Evolutionary conservation across 2,329 filamentous ascomycete genomes (phyloP).

Genomic region (Hymenotorrendiella dingleyae): DNA sequence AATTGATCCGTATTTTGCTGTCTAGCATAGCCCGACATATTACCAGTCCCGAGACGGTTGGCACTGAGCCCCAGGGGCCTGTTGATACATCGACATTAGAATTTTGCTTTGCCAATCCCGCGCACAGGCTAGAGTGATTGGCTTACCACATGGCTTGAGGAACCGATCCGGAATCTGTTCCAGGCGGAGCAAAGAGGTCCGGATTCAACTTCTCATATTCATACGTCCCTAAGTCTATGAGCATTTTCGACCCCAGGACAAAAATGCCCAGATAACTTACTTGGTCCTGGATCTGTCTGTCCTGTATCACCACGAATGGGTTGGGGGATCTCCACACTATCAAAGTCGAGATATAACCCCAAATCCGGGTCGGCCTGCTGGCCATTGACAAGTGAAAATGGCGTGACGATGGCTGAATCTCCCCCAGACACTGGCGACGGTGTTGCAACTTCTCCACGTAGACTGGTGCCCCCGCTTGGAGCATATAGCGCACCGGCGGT

Average conservation of each 20-base stretch:
- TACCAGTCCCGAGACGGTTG: constrained; percentile 35
- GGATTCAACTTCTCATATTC: constrained; percentile 48
- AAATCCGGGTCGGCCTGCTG: constrained; percentile 45
- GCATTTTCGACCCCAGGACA: neutral
- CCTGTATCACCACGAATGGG: constrained; percentile 46
- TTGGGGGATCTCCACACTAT: constrained; percentile 44
- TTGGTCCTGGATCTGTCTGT: constrained; percentile 44
- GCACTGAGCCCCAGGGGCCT: constrained; percentile 47
- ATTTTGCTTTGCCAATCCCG: too few species aligned
- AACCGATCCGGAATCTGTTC: constrained; percentile 44
- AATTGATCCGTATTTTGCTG: constrained; percentile 49
- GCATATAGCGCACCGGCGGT: constrained; percentile 38
- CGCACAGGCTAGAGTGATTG: too few species aligned
- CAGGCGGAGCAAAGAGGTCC: constrained; percentile 48
- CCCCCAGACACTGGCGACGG: constrained; percentile 34
- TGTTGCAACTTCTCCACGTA: constrained; percentile 37
- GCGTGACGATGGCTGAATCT: constrained; percentile 34
- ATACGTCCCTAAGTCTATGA: constrained; percentile 32
- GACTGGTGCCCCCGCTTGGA: constrained; percentile 28
- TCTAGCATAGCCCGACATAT: constrained; percentile 46
- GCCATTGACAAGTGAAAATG: constrained; percentile 40
- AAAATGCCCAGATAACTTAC: constrained; percentile 9
- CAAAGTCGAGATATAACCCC: constrained; percentile 48
- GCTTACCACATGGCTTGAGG: constrained; percentile 47
- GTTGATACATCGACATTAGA: too few species aligned